Conservation (phyloP, 2,329 filamentous ascomycete species). For the Aspergillus transmontanensis region DNA sequence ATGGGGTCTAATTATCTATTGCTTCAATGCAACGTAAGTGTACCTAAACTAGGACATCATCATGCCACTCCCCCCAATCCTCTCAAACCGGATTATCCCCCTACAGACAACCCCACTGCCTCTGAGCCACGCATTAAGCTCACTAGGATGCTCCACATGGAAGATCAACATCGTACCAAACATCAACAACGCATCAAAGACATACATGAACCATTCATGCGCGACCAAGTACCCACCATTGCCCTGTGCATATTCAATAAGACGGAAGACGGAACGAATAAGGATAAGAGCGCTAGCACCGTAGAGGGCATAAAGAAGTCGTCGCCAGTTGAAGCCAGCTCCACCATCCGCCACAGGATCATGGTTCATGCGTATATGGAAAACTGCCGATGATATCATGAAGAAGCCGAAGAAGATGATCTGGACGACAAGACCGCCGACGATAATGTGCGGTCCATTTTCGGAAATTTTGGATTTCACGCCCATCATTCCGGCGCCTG, state of each 20-base stretch:
- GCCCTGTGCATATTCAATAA: slow-evolving; percentile 15
- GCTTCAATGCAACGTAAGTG: fast-evolving
- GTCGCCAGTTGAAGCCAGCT: slow-evolving; percentile 9
- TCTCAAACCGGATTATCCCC: not conserved
- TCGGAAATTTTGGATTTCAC: not conserved
- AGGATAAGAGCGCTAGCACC: slow-evolving; percentile 16
- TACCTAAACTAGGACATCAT: not conserved
- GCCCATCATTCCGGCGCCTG: not conserved
- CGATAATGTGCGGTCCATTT: slow-evolving; percentile 44
- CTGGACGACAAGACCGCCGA: slow-evolving; percentile 61
- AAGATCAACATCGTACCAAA: slow-evolving; percentile 15
- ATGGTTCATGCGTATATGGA: slow-evolving; percentile 10
- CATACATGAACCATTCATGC: slow-evolving; percentile 17
- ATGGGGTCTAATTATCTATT: not conserved
- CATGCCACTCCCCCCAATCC: not conserved
- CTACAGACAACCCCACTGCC: not conserved
- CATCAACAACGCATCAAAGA: slow-evolving; percentile 21
- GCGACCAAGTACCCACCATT: slow-evolving; percentile 10
- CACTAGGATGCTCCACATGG: slow-evolving; percentile 11
- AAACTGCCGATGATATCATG: slow-evolving; percentile 31
- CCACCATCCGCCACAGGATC: slow-evolving; percentile 7
- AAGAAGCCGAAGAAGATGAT: slow-evolving; percentile 62
- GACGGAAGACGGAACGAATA: slow-evolving; percentile 14
- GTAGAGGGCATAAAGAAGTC: slow-evolving; percentile 16
- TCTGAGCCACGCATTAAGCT: not conserved